Evolutionary conservation across 1,284 basidiomycete genomes (phyloP), one percentile per base, ranked within the genome.

Genomic region (Singerocomus inundabilis): DNA sequence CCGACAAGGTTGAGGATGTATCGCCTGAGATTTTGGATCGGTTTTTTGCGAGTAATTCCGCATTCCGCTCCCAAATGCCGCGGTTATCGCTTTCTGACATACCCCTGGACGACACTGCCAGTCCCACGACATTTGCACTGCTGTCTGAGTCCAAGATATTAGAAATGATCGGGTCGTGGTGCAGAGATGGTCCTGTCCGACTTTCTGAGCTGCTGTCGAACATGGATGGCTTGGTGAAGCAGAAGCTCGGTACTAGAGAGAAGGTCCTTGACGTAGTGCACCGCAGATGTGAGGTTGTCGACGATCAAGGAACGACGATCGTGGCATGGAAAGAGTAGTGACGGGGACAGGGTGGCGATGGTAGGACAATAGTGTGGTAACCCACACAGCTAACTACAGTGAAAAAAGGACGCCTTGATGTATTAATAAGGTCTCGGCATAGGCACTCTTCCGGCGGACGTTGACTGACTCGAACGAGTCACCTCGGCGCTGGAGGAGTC

Each of bases 191-290:
- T 12, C 53, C 66, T 12, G 63, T 88, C 26, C 81, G 75, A 6
- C 63, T 80, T 38, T 73, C 81, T 29, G 84, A 88, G 56, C 63
- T 93, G 8, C 60, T 91, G 15, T 68, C 73, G 18, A 75, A 78
- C 55, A 80, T 90, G 60, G 65, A 79, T 57, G 56, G 70, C 57
- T 49, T 76, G 43, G 65, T 71, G 32, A 64, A 67, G 31, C 77
- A 80, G 31, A 93, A 93, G 70, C 64, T 76, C 48, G 92, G 91
- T 26, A 78, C 89, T 5, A 73, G 69, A 57, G 84, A 85, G 59
- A 93, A 93, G 70, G 72, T 93, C 21, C 48, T 77, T 26, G 91
- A 93, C 60, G 81, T 93, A 43, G 75, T 85, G 11, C 62, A 71
- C 48, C 80, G 91, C 56, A 76, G 72, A 58, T 88, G 85, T 61